These are phyloP conservation scores for Lactarius sanguifluus DNA, from an alignment of 768 basidiomycete species.

Conservation along the genomic window DNA sequence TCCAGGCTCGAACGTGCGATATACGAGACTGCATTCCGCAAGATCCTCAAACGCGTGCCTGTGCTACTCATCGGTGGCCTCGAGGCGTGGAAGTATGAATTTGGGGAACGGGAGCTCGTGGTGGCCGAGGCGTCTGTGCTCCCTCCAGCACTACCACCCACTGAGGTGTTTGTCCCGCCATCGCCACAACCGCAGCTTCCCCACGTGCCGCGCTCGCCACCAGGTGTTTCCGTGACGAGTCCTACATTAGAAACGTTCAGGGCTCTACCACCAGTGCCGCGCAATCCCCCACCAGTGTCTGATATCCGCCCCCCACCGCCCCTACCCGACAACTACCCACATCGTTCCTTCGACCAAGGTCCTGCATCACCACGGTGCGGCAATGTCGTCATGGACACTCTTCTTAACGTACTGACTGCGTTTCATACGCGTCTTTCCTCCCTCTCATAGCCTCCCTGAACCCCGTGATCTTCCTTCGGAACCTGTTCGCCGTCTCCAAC, in stretches of 20 bases:
- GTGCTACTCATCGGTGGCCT: conserved; percentile 84
- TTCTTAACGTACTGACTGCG: background rate
- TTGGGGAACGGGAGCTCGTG: conserved; percentile 46
- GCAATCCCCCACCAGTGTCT: conserved; percentile 22
- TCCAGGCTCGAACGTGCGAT: conserved; percentile 65
- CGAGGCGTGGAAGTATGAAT: conserved; percentile 70
- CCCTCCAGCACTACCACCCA: background rate
- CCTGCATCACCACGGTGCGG: conserved; percentile 45
- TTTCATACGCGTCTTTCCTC: background rate
- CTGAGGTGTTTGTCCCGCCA: conserved; percentile 8
- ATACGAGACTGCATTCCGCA: conserved; percentile 69
- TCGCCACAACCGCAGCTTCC: conserved; percentile 10
- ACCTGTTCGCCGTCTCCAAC: conserved; percentile 27
- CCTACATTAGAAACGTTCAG: conserved; percentile 17
- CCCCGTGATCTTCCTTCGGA: conserved; percentile 22
- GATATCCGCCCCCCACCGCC: conserved; percentile 31
- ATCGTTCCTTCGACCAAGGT: conserved; percentile 44
- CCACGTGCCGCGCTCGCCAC: conserved; percentile 8
- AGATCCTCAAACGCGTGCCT: conserved; percentile 70
- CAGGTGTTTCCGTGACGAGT: background rate
- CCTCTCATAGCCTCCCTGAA: conserved; percentile 23
- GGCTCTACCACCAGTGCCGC: conserved; percentile 19
- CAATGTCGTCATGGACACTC: background rate
- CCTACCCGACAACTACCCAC: conserved; percentile 16
- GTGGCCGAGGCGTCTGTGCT: conserved; percentile 26